phyloP scores from a whole-genome alignment of 2,329 filamentous ascomycete genomes.

The Davidsoniella eucalypti region DNA sequence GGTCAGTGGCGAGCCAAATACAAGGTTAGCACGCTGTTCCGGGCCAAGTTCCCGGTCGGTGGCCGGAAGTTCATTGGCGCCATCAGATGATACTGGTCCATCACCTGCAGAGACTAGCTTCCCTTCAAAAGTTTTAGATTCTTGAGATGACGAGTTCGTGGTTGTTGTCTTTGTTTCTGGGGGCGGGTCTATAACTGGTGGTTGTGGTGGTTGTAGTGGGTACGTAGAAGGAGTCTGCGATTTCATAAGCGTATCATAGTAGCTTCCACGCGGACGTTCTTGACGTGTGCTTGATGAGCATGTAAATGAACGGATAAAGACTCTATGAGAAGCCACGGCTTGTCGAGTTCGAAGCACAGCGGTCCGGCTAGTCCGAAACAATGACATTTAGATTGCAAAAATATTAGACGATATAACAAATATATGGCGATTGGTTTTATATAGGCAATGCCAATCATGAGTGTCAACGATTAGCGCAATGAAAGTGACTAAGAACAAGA shows the following conservation, averaged over 20 bases:
- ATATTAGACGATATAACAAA: no score
- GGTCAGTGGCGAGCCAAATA: slow-evolving; percentile 68
- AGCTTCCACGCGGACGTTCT: slow-evolving; percentile 34
- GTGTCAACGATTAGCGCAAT: no score
- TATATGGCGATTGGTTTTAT: no score
- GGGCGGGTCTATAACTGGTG: neutral
- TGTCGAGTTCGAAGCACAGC: no score
- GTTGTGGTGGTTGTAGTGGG: slow-evolving; percentile 1
- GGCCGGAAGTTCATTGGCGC: slow-evolving; percentile 17
- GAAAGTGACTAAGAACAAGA: no score
- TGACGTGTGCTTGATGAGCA: slow-evolving; percentile 17
- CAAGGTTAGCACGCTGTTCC: slow-evolving; percentile 43
- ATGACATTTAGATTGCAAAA: no score
- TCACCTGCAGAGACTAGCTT: no score
- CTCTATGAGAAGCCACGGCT: no score
- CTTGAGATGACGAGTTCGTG: neutral
- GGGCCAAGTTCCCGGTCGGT: slow-evolving; percentile 29
- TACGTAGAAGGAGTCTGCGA: slow-evolving; percentile 16
- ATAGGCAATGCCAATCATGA: no score
- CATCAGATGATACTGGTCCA: slow-evolving; percentile 10
- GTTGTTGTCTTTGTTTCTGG: neutral
- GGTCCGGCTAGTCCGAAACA: no score
- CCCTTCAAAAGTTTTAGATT: no score
- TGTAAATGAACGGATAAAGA: neutral
- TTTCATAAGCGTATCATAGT: slow-evolving; percentile 41